Percentiles rank a stretch among this genome's conserved stretches.
phyloP scores from a whole-genome alignment of 441 rosid genomes.

The Eutrema salsugineum region DNA sequence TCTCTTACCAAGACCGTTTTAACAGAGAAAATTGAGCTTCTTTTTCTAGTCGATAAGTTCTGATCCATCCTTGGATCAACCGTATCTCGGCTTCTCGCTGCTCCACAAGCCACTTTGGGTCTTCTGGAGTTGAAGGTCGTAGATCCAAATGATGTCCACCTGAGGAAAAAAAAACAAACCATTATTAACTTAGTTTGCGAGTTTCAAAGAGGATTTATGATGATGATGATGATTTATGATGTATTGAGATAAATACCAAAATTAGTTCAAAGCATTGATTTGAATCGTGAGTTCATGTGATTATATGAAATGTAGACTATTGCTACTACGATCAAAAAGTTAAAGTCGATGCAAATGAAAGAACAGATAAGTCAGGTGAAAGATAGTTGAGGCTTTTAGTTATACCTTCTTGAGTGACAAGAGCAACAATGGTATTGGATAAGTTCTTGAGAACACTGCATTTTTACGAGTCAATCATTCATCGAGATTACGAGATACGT shows the following conservation, averaged over 20 bases:
- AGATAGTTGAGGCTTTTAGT: neutral
- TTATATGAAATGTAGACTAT: neutral
- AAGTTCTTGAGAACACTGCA: slow-evolving; percentile 77
- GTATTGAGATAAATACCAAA: neutral
- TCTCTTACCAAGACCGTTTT: slow-evolving; percentile 22
- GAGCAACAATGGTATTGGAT: slow-evolving; percentile 71
- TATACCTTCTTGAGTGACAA: slow-evolving; percentile 78
- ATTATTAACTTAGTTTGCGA: neutral
- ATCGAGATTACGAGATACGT: slow-evolving; percentile 7
- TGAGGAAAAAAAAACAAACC: slow-evolving; percentile 4
- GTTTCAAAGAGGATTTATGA: neutral
- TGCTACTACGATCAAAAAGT: neutral
- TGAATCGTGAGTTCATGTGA: neutral
- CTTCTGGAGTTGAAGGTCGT: slow-evolving; percentile 61
- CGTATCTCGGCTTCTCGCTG: slow-evolving; percentile 65
- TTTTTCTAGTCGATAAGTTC: slow-evolving; percentile 38
- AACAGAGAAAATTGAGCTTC: slow-evolving; percentile 34
- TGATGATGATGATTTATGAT: neutral
- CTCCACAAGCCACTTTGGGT: slow-evolving; percentile 76
- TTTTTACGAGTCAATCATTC: slow-evolving; percentile 12
- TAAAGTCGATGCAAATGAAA: neutral
- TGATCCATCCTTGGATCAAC: slow-evolving; percentile 72
- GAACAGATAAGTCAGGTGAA: neutral
- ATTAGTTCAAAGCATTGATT: neutral
- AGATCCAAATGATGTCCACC: slow-evolving; percentile 88